A percentile compares a stretch with the other conserved stretches of the same genome.
Evolutionary conservation across 768 basidiomycete species (phyloP).

Genomic region (Pleurotus tuber-regium): DNA sequence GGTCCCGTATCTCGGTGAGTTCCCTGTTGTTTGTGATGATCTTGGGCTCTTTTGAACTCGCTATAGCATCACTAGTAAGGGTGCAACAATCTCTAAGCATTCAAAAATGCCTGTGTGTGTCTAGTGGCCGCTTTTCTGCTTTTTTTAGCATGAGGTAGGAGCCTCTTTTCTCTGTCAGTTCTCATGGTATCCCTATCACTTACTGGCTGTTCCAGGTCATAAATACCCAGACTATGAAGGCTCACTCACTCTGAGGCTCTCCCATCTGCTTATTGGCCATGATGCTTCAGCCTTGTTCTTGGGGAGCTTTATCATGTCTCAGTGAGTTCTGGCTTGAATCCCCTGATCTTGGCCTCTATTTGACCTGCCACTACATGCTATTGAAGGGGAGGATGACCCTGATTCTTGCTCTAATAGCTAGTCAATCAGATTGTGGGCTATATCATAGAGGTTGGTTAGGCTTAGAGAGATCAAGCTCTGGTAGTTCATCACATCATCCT

Average conservation of each 20-base stretch:
- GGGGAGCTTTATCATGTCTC: not conserved
- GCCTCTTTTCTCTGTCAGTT: too few species aligned
- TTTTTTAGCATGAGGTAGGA: not conserved
- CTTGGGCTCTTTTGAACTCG: not conserved
- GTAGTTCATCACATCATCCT: too few species aligned
- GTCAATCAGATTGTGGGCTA: not conserved
- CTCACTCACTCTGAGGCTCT: too few species aligned
- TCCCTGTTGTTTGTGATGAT: not conserved
- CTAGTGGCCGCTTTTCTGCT: too few species aligned
- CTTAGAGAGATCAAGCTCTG: too few species aligned
- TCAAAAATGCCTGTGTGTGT: not conserved
- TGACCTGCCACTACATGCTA: not conserved
- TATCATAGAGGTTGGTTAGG: too few species aligned
- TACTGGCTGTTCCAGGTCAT: too few species aligned
- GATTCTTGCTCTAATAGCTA: not conserved
- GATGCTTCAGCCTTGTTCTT: too few species aligned
- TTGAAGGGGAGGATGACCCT: too few species aligned
- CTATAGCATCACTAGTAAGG: not conserved
- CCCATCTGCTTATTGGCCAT: too few species aligned
- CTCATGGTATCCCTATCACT: too few species aligned
- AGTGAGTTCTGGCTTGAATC: not conserved
- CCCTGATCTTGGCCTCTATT: not conserved
- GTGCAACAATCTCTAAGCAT: not conserved
- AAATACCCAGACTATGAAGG: too few species aligned
- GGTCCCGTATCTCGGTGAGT: constrained; percentile 1